Base-by-base conservation (phyloP, 2,329 filamentous ascomycete species). In the Fusarium haematococcum region DNA sequence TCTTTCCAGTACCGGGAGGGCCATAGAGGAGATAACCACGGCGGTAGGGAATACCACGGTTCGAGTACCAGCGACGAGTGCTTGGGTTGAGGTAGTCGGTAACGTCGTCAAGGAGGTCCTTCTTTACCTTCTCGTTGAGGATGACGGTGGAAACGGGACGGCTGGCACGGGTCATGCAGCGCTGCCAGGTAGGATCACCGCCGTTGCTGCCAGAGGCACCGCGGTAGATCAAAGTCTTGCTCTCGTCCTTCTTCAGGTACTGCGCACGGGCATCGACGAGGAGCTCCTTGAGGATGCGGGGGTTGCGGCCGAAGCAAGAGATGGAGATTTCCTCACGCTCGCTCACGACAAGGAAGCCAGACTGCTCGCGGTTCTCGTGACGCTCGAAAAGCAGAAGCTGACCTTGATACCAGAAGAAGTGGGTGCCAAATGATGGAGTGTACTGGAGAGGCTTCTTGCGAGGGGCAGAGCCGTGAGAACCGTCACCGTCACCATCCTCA, bases 1-100 rank as follows among this genome's bases (percentile, higher is more conserved):
- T 93, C 82, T 96, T 97, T 16, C 94, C 94, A 0, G 93, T 95
- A 33, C 94, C 94, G 0, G 94, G 94, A 0, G 94, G 94, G 0
- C 95, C 95, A 73, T 95, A 87, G 18, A 97, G 90, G 0, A 97
- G 88, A 78, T 97, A 97, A 0, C 95, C 95, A 6, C 95, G 88
- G 16, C 95, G 90, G 80, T 97, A 97, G 0, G 95, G 95, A 33
- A 97, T 96, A 1, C 95, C 95, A 8, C 94, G 89, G 75, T 94
- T 93, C 0, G 92, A 88, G 80, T 98, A 97, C 94, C 94, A 97
- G n/a, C 91, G 87, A 52, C 89, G 86, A 0, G 91, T 92, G 14
- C 85, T 82, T 0, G 90, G 90, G 70, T 90, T 85, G 39, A 93
- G 86, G 77, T 93, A 93, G 75, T 92, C 90, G 30, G 85, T 85